A percentile compares a stretch with the other conserved stretches of the same genome.
These are phyloP conservation scores for Tricladium varicosporioides DNA, from an alignment of 2,329 filamentous ascomycete species.

Conservation along the genomic window DNA sequence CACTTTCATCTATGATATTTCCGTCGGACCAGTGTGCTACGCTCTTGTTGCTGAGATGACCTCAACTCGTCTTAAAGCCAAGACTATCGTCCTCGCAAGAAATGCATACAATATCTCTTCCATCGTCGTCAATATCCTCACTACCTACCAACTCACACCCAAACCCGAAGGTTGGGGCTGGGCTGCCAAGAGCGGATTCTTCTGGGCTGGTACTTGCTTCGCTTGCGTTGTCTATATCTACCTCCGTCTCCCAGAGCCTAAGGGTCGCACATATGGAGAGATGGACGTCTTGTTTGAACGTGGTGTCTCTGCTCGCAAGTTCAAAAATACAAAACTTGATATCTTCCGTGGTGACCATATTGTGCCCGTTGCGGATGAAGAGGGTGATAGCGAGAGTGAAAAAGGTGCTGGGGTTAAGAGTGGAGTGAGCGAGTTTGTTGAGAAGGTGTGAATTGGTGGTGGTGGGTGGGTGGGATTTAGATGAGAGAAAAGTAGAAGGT, in stretches of 20 bases:
- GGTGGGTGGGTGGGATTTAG: no score
- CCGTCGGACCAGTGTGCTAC: conserved; percentile 44
- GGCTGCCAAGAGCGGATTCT: conserved; percentile 40
- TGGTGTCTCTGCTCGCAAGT: conserved; percentile 46
- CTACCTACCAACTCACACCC: conserved; percentile 64
- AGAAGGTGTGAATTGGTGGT: no score
- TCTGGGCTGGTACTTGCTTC: conserved; percentile 64
- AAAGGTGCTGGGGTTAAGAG: no score
- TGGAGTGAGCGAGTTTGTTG: no score
- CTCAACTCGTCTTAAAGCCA: conserved; percentile 66
- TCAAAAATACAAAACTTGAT: conserved; percentile 30
- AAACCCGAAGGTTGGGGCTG: conserved; percentile 39
- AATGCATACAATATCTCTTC: conserved; percentile 37
- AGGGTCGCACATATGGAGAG: conserved; percentile 80
- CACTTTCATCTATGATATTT: conserved; percentile 43
- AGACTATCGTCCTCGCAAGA: conserved; percentile 69
- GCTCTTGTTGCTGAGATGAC: conserved; percentile 42
- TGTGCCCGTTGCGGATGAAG: no score
- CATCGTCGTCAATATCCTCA: conserved; percentile 47
- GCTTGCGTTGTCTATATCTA: conserved; percentile 65
- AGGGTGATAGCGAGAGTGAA: no score
- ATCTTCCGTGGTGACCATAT: conserved; percentile 19
- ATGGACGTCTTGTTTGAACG: conserved; percentile 82
- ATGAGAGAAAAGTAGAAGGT: no score
- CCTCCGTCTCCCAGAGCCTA: conserved; percentile 78